Evolutionary conservation across 805 yeast genomes (phyloP), one percentile per base, ranked within the genome.

Genomic region (Zygosaccharomyces pseudorouxii): DNA sequence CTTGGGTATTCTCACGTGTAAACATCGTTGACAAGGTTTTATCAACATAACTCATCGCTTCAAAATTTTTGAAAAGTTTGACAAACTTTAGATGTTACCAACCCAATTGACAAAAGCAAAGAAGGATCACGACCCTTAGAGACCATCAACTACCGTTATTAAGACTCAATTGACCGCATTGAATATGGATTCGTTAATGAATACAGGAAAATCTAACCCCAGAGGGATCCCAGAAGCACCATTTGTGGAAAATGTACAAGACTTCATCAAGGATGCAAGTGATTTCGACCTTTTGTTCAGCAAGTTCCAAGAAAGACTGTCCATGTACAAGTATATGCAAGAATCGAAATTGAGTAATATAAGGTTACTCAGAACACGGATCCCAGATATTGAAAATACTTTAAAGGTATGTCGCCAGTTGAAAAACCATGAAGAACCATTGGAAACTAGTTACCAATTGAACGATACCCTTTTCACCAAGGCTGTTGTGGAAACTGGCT

Each of bases 181-280:
- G 19, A 47, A 30, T 31, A 65, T 66, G 66, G 67, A 64, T 46
- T 54, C 67, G 1, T 19, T 64, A 14, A 57, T 54, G 49, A 80
- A 83, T 58, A 75, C 83, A 11, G 77, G 76, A 2, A 75, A 79
- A 43, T 70, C 81, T 20, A 93, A 93, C 62, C 93, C 97, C 8
- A 78, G 98, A 55, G 99, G 99, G 3, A 93, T 93, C 49, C 99
- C 99, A 5, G 86, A 87, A 62, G 99, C 99, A 1, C 96, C 95
- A 36, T 93, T 93, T 67, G 81, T 93, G 45, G 95, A 86, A 53
- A 80, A 81, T 48, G 93, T 90, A 8, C 93, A 82, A 48, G 84
- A 80, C 43, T 79, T 82, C 56, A 77, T 89, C 53, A 84, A 81
- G 60, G 74, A 76, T 56, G 75, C 82, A 2, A 82, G 77, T 39